These are phyloP conservation scores for Lactarius evosmus DNA, from an alignment of 768 basidiomycete species.

Conservation along the genomic window DNA sequence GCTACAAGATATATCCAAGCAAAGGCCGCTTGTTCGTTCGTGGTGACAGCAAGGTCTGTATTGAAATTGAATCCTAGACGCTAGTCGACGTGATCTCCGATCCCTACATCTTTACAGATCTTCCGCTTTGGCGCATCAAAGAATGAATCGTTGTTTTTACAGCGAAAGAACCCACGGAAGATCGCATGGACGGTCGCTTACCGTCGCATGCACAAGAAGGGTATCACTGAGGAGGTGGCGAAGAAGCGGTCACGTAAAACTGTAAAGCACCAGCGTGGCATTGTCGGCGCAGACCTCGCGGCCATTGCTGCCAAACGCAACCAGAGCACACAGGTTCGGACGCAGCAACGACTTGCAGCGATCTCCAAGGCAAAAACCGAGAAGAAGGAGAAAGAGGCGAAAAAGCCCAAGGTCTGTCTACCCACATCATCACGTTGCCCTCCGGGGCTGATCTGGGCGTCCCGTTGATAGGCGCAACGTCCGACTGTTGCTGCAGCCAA, in stretches of 20 bases:
- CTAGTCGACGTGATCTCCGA: background rate
- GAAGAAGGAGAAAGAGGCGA: slow-evolving; percentile 94
- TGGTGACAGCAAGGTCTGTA: slow-evolving; percentile 87
- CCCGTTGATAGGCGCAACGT: slow-evolving; percentile 45
- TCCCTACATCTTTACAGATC: slow-evolving; percentile 47
- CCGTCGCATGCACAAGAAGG: slow-evolving; percentile 99
- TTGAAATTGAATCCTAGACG: background rate
- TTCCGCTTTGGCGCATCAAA: slow-evolving; percentile 95
- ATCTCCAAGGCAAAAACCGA: slow-evolving; percentile 93
- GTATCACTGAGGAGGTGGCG: slow-evolving; percentile 96
- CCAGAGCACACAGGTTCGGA: slow-evolving; percentile 82
- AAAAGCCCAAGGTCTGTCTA: slow-evolving; percentile 75
- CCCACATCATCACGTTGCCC: background rate
- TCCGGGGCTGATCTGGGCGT: background rate
- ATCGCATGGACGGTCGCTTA: slow-evolving; percentile 95
- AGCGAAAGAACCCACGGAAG: slow-evolving; percentile 99
- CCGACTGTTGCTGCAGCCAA: slow-evolving; percentile 53
- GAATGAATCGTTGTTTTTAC: slow-evolving; percentile 94
- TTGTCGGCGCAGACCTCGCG: slow-evolving; percentile 93
- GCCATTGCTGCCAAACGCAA: slow-evolving; percentile 89
- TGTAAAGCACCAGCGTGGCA: slow-evolving; percentile 97
- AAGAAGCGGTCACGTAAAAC: slow-evolving; percentile 98
- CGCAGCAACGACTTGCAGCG: slow-evolving; percentile 76
- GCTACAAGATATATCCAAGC: slow-evolving; percentile 95
- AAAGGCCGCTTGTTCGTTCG: slow-evolving; percentile 96